A percentile compares a stretch with the other conserved stretches of the same genome.
Evolutionary conservation across 2,329 filamentous ascomycete species (phyloP).

Genomic region (Aspergillus aculeatinus): DNA sequence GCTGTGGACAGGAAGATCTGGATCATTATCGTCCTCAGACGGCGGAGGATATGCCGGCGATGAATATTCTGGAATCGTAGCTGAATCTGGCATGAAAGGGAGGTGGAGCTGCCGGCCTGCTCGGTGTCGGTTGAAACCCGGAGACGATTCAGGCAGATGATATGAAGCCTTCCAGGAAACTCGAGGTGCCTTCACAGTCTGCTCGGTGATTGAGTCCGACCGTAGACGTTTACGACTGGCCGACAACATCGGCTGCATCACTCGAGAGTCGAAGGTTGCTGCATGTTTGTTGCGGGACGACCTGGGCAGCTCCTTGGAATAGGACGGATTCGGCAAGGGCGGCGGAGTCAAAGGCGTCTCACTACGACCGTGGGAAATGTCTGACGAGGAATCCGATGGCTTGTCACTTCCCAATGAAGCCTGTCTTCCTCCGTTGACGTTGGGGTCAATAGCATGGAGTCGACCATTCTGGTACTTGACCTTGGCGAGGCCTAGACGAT

Average conservation of each 20-base stretch:
- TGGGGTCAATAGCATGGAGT: slow-evolving; percentile 76
- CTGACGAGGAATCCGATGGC: slow-evolving; percentile 83
- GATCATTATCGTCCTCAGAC: slow-evolving; percentile 76
- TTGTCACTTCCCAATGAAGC: slow-evolving; percentile 66
- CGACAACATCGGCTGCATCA: slow-evolving; percentile 47
- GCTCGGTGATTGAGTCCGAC: slow-evolving; percentile 57
- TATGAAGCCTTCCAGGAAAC: slow-evolving; percentile 74
- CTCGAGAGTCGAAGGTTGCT: slow-evolving; percentile 43
- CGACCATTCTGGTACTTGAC: slow-evolving; percentile 97
- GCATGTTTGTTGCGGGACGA: slow-evolving; percentile 45
- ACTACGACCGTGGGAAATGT: slow-evolving; percentile 63
- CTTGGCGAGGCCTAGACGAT: slow-evolving; percentile 90
- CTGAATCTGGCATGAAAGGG: slow-evolving; percentile 74
- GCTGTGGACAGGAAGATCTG: slow-evolving; percentile 64
- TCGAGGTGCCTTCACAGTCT: slow-evolving; percentile 59
- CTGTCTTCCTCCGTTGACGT: slow-evolving; percentile 71
- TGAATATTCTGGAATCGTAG: slow-evolving; percentile 66
- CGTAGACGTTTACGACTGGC: slow-evolving; percentile 69
- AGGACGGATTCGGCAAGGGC: slow-evolving; percentile 76
- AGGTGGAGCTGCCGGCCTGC: slow-evolving; percentile 73
- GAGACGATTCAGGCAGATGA: slow-evolving; percentile 80
- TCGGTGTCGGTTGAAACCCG: slow-evolving; percentile 73
- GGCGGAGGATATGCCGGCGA: slow-evolving; percentile 41
- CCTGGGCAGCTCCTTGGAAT: slow-evolving; percentile 76
- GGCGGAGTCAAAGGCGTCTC: slow-evolving; percentile 69